Conservation (phyloP, 768 basidiomycete species). For the Tricholomella constricta region DNA sequence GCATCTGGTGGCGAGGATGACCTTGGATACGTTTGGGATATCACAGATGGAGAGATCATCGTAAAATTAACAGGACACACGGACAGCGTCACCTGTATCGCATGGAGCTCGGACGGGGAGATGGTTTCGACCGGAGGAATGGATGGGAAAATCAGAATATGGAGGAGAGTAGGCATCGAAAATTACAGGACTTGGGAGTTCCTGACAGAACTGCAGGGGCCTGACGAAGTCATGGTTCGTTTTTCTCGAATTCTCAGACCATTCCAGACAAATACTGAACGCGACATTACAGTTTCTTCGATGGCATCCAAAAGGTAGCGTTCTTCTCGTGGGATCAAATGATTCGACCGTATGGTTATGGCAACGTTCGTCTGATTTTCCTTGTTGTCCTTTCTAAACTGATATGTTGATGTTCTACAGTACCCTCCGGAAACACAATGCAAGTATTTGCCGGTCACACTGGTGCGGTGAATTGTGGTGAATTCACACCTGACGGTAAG, state of each 20-base stretch:
- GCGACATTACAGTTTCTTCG: conserved; percentile 67
- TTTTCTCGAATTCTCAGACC: conserved; percentile 1
- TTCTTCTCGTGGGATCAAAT: conserved; percentile 89
- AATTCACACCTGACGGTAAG: conserved; percentile 89
- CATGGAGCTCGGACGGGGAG: conserved; percentile 88
- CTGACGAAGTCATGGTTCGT: conserved; percentile 92
- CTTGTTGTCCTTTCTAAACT: conserved; percentile 1
- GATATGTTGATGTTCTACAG: conserved; percentile 42
- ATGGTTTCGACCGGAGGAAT: conserved; percentile 96
- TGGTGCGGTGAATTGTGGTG: conserved; percentile 79
- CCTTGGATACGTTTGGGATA: conserved; percentile 90
- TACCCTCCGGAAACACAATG: conserved; percentile 94
- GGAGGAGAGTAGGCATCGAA: conserved; percentile 81
- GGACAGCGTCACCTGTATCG: conserved; percentile 81
- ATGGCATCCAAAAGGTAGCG: conserved; percentile 95
- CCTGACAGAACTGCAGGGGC: conserved; percentile 87
- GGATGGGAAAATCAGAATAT: conserved; percentile 94
- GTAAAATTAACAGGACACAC: conserved; percentile 89
- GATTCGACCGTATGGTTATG: conserved; percentile 96
- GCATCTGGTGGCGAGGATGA: conserved; percentile 96
- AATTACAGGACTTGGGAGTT: conserved; percentile 90
- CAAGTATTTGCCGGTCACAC: conserved; percentile 94
- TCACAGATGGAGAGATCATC: conserved; percentile 76
- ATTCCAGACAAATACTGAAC: conserved; percentile 3
- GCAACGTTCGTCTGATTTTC: conserved; percentile 67